A percentile compares a stretch with the other conserved stretches of the same genome.
These are phyloP conservation scores for Euphrasia confusa DNA, from an alignment of 257 asterid species.

Conservation along the genomic window DNA sequence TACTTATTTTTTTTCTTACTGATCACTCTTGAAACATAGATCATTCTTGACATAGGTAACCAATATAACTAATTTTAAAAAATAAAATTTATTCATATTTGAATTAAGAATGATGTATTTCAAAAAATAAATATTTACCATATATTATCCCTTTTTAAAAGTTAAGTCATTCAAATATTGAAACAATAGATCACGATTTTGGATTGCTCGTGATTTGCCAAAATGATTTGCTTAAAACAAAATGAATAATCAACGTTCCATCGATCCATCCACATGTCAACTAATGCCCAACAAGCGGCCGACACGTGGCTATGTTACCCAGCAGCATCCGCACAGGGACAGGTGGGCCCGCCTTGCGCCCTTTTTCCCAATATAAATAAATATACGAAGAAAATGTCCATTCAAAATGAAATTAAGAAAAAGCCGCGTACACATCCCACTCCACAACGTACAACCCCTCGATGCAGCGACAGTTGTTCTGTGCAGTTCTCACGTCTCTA, in stretches of 20 bases:
- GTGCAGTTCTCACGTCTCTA: slow-evolving; percentile 35
- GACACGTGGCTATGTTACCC: slow-evolving; percentile 30
- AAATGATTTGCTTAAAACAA: slow-evolving; percentile 8
- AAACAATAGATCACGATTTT: slow-evolving; percentile 23
- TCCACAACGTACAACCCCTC: slow-evolving; percentile 31
- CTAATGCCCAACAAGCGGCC: neutral
- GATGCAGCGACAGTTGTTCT: neutral
- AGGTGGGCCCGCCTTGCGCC: slow-evolving; percentile 64
- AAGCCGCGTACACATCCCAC: slow-evolving; percentile 23
- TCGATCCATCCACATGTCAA: slow-evolving; percentile 16
- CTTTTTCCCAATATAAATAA: slow-evolving; percentile 26
- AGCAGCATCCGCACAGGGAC: slow-evolving; percentile 36
- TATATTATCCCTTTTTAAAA: no score
- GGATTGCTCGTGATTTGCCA: slow-evolving; percentile 31
- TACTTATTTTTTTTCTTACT: no score
- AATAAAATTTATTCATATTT: no score
- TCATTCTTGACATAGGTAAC: no score
- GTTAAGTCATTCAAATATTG: no score
- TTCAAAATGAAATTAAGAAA: neutral
- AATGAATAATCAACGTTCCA: neutral
- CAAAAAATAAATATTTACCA: no score
- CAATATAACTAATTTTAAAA: no score
- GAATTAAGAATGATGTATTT: no score
- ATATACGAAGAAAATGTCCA: slow-evolving; percentile 17
- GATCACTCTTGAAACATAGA: no score